Conservation (phyloP, 2,329 filamentous ascomycete genomes). For the Xylariaceae sp. region DNA sequence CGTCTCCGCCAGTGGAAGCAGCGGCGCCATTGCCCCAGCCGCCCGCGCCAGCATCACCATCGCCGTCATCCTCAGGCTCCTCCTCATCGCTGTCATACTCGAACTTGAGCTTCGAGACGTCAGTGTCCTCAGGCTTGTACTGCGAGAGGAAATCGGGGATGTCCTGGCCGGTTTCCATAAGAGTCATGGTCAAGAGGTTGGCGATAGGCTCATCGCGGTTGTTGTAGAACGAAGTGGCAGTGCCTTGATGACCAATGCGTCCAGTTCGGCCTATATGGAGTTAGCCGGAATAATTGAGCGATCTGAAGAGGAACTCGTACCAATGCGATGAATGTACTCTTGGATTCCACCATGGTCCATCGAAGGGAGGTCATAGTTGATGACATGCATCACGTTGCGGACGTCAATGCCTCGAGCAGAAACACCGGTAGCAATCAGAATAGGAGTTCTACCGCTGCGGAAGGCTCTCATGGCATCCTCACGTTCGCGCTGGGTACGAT, state of each 20-base stretch:
- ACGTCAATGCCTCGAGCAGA: slow-evolving; percentile 88
- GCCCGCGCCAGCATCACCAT: slow-evolving; percentile 7
- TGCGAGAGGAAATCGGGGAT: slow-evolving; percentile 78
- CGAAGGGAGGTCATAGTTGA: slow-evolving; percentile 88
- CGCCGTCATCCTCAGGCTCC: slow-evolving; percentile 16
- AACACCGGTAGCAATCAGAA: slow-evolving; percentile 83
- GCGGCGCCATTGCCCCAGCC: slow-evolving; percentile 9
- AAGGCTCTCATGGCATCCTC: slow-evolving; percentile 90
- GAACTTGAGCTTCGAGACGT: slow-evolving; percentile 48
- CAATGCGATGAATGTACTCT: slow-evolving; percentile 93
- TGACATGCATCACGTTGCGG: slow-evolving; percentile 80
- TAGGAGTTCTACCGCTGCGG: slow-evolving; percentile 68
- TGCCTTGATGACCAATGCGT: slow-evolving; percentile 82
- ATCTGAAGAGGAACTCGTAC: slow-evolving; percentile 47
- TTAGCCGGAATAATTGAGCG: slow-evolving; percentile 10
- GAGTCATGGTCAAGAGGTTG: slow-evolving; percentile 71
- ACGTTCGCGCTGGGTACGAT: slow-evolving; percentile 85
- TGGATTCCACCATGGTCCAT: slow-evolving; percentile 78
- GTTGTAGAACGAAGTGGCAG: slow-evolving; percentile 87
- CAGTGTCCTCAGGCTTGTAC: slow-evolving; percentile 57
- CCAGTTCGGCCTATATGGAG: slow-evolving; percentile 72
- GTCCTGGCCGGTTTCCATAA: slow-evolving; percentile 74
- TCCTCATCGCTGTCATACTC: slow-evolving; percentile 55
- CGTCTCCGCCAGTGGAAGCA: slow-evolving; percentile 8
- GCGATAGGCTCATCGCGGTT: slow-evolving; percentile 72